These are phyloP conservation scores for Russula dissimulans DNA, from an alignment of 768 basidiomycete genomes.

Conservation along the genomic window DNA sequence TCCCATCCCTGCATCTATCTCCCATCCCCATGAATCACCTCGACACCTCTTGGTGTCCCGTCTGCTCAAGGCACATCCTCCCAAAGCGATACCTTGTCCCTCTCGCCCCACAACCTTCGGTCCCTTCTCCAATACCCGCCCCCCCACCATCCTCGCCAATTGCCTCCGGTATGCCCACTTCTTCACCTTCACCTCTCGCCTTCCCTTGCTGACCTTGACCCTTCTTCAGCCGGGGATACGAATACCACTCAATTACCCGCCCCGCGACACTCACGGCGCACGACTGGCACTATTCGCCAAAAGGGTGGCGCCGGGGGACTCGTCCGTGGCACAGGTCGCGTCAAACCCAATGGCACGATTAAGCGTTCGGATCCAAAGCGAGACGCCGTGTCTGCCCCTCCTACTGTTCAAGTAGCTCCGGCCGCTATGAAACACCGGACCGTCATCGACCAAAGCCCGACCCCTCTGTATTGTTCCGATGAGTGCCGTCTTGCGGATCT, in stretches of 20 bases:
- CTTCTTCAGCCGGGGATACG: constrained; percentile 24
- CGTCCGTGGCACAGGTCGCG: constrained; percentile 55
- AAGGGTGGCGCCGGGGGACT: constrained; percentile 38
- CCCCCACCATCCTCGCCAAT: constrained; percentile 33
- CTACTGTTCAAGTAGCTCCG: constrained; percentile 23
- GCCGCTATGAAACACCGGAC: constrained; percentile 44
- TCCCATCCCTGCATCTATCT: not conserved
- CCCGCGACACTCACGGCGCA: constrained; percentile 28
- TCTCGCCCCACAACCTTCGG: constrained; percentile 26
- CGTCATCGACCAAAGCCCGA: constrained; percentile 73
- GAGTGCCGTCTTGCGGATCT: constrained; percentile 59
- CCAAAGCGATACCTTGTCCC: constrained; percentile 62
- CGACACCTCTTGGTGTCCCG: constrained; percentile 75
- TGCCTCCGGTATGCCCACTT: constrained; percentile 30
- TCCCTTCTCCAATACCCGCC: constrained; percentile 26
- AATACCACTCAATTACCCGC: constrained; percentile 20
- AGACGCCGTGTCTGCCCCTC: constrained; percentile 18
- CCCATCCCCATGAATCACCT: constrained; percentile 23
- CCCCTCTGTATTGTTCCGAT: constrained; percentile 77
- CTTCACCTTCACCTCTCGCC: not conserved
- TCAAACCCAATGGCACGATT: constrained; percentile 48
- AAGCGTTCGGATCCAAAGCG: constrained; percentile 31
- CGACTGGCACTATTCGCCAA: constrained; percentile 28
- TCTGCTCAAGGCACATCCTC: constrained; percentile 68
- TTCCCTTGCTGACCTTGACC: constrained; percentile 10